Base-by-base conservation (phyloP, 164 flowering plant genomes). In the Stephania japonica region DNA sequence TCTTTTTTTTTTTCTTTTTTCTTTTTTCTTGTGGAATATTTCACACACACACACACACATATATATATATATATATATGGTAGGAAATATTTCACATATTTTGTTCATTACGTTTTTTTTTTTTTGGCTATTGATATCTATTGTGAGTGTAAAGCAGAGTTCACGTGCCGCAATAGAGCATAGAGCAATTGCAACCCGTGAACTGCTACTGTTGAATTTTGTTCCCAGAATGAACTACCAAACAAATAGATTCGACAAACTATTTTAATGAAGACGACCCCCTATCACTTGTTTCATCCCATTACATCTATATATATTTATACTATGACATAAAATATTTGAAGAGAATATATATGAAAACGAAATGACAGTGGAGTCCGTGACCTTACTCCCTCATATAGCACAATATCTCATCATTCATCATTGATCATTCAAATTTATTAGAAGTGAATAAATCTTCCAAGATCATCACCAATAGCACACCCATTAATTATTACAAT, bases 221-320 rank as follows among this genome's bases (percentile, higher is more conserved):
- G 42, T 32, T 72, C 47, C 18, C 4, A 32, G 42, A 59, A 24
- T 64, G 21, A 56, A 68, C 19, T 53, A 70, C 66, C 69, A 69
- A 67, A 69, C 61, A 69, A 70, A 27, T 63, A n/a, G 23, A 70
- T 27, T 62, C 42, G 63, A 50, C 72, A 70, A 49, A 41, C 64
- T 32, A 63, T 38, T 53, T 27, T 24, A 70, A 53, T 53, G 13
- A 70, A 13, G 26, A 67, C 49, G 47, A 21, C 24, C 21, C 50
- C 49, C 42, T n/a, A n/a, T 42, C 16, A 4, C 21, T 5, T 56
- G n/a, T 5, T 56, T 56, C n/a, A n/a, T n/a, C 19, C 21, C 62
- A 3, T 5, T 56, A n/a, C n/a, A n/a, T n/a, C n/a, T n/a, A 32
- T 32, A 53, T 53, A 16, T 6, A 56, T 56, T 14, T 56, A 47